A percentile compares a stretch with the other conserved stretches of the same genome.
Evolutionary conservation across 2,329 filamentous ascomycete genomes (phyloP).

Genomic region (Bipolaris zeicola): DNA sequence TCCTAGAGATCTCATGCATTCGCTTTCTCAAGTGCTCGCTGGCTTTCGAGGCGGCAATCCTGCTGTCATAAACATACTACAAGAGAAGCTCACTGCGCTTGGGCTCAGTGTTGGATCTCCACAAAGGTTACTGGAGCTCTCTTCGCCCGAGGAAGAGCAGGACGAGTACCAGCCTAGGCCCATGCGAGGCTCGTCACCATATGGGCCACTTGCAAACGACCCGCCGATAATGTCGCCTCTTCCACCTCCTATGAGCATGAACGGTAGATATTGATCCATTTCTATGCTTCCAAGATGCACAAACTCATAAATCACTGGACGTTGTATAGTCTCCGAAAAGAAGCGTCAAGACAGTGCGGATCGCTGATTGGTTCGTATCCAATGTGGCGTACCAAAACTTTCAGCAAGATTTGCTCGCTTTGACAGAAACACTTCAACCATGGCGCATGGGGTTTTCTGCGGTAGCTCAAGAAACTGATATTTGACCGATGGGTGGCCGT

Average conservation of each 20-base stretch:
- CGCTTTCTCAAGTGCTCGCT: constrained; percentile 36
- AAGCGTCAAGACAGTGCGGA: not conserved
- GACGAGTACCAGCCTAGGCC: constrained; percentile 33
- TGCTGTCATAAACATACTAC: constrained; percentile 41
- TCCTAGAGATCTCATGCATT: constrained; percentile 43
- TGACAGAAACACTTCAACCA: no score
- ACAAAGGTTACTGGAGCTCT: constrained; percentile 38
- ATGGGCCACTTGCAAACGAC: constrained; percentile 10
- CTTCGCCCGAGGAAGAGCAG: constrained; percentile 40
- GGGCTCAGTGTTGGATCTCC: constrained; percentile 37
- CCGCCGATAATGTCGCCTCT: constrained; percentile 20
- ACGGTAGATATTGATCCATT: constrained; percentile 3
- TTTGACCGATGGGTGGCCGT: no score
- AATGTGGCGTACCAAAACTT: not conserved
- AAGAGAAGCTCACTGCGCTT: constrained; percentile 38
- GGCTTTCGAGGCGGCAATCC: constrained; percentile 44
- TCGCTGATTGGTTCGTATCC: not conserved
- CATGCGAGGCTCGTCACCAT: constrained; percentile 26
- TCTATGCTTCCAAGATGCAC: not conserved
- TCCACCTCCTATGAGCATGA: constrained; percentile 26
- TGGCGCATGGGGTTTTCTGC: no score
- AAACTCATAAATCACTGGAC: not conserved
- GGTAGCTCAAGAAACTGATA: no score
- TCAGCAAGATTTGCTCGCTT: not conserved
- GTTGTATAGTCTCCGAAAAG: not conserved